phyloP scores from a whole-genome alignment of 140 eudicot genomes.

The Eryngium alpinum region DNA sequence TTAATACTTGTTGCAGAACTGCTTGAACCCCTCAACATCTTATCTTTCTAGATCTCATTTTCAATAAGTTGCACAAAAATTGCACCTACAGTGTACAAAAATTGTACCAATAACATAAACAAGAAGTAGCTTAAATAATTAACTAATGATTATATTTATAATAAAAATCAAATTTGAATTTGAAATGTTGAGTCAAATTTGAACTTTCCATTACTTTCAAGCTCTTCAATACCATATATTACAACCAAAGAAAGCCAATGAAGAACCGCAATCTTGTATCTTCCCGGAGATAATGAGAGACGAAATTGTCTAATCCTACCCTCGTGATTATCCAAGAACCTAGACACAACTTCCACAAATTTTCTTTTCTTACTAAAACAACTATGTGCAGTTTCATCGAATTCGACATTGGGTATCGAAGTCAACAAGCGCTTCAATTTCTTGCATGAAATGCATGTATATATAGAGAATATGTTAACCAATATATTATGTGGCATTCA shows the following conservation, averaged over 20 bases:
- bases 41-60: too few species aligned
- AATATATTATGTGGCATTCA: too few species aligned
- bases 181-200: too few species aligned
- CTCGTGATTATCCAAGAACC: background rate
- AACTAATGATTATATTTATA: too few species aligned
- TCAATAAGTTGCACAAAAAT: too few species aligned
- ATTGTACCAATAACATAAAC: too few species aligned
- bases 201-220: too few species aligned
- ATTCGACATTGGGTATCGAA: background rate
- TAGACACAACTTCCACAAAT: background rate
- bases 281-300: background rate
- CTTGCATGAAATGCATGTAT: background rate
- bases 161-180: too few species aligned
- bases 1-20: too few species aligned
- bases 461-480: background rate
- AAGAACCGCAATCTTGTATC: background rate
- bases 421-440: background rate
- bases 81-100: too few species aligned
- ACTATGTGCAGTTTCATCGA: background rate
- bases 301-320: background rate
- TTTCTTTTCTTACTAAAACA: background rate
- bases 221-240: background rate
- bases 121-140: too few species aligned
- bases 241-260: background rate
- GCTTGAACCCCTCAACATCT: too few species aligned